A percentile compares a stretch with the other conserved stretches of the same genome.
phyloP scores from a whole-genome alignment of 768 basidiomycete genomes.

The Leccinum sublutescens region DNA sequence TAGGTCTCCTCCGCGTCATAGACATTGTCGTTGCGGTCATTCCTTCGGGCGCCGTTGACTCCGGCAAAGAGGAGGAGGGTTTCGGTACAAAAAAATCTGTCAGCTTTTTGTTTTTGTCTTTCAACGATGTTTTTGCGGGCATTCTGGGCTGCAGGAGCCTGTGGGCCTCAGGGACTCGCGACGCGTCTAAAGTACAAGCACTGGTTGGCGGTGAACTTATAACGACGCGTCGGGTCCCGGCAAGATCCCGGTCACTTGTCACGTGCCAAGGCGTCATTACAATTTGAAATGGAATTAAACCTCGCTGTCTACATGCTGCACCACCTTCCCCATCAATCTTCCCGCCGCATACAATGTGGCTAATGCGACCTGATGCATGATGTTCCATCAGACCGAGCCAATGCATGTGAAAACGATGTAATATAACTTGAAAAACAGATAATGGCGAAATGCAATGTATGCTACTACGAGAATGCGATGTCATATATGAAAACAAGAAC shows the following conservation, averaged over 20 bases:
- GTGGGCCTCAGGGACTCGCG: conserved; percentile 1
- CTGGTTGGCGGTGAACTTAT: neutral
- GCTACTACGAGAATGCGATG: conserved; percentile 1
- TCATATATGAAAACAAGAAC: neutral
- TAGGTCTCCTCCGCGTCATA: conserved; percentile 10
- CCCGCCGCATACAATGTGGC: conserved; percentile 2
- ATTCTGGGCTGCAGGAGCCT: conserved; percentile 12
- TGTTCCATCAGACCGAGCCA: neutral
- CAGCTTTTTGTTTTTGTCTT: conserved; percentile 29
- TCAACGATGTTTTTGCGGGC: conserved; percentile 14
- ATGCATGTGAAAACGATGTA: conserved; percentile 8
- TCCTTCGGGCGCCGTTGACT: neutral
- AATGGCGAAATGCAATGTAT: conserved; percentile 6
- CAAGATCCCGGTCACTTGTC: neutral
- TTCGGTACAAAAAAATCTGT: conserved; percentile 48
- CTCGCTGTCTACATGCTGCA: neutral
- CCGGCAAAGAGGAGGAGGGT: conserved; percentile 21
- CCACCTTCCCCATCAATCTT: neutral
- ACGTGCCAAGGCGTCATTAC: neutral
- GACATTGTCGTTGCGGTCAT: conserved; percentile 1
- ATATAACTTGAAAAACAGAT: conserved; percentile 2
- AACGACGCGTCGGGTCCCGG: conserved; percentile 7
- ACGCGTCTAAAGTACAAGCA: neutral
- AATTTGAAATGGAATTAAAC: neutral
- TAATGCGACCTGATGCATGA: neutral